Conservation (phyloP, 1,284 basidiomycete species). For the Tremellales sp. region DNA sequence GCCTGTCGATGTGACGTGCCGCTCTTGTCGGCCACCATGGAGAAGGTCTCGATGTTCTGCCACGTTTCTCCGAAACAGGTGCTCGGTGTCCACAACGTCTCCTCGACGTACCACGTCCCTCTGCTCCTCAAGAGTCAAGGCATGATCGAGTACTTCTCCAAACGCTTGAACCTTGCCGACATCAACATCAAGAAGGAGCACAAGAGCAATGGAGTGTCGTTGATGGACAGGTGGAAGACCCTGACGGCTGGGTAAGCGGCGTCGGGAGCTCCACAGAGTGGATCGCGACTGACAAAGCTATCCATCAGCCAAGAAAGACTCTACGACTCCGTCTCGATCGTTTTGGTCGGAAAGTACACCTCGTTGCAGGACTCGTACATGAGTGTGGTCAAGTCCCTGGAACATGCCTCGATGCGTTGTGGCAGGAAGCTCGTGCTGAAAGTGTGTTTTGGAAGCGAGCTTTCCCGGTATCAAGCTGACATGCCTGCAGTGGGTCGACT, state of each 20-base stretch:
- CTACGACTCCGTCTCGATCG: constrained; percentile 87
- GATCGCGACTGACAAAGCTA: constrained; percentile 1
- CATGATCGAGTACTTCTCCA: constrained; percentile 77
- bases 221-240: constrained; percentile 74
- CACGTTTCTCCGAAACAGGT: constrained; percentile 93
- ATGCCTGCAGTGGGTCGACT: constrained; percentile 83
- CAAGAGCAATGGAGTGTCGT: constrained; percentile 62
- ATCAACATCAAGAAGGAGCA: constrained; percentile 56
- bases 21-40: constrained; percentile 77
- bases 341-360: constrained; percentile 96
- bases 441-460: constrained; percentile 50
- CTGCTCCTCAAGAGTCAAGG: constrained; percentile 89
- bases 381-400: constrained; percentile 94
- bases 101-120: constrained; percentile 96
- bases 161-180: constrained; percentile 68
- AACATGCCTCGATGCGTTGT: constrained; percentile 92
- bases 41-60: constrained; percentile 99
- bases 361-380: constrained; percentile 97
- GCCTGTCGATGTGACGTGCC: constrained; percentile 73
- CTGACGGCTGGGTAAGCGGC: constrained; percentile 66
- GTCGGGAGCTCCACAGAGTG: neutral
- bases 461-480: constrained; percentile 8
- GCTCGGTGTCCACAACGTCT: constrained; percentile 92
- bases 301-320: constrained; percentile 60
- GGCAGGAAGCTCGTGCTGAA: constrained; percentile 76